Evolutionary conservation across 2,329 filamentous ascomycete species (phyloP).

Genomic region (Chaetothyriales sp.): DNA sequence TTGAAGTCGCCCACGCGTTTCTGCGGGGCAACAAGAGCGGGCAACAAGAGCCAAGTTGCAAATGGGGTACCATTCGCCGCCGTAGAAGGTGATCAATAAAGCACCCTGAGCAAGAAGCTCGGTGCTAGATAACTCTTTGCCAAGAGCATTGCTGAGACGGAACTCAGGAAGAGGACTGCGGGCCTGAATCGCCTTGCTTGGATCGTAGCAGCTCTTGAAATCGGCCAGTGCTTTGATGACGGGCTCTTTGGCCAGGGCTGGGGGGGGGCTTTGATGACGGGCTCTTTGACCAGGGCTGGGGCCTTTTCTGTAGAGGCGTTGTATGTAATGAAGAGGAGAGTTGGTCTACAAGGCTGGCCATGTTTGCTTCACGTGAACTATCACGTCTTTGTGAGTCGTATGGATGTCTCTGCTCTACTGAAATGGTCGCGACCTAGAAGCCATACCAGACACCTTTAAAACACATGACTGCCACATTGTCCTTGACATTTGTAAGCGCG

Average conservation of each 20-base stretch:
- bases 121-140: slow-evolving; percentile 22
- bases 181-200: slow-evolving; percentile 21
- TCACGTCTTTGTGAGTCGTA: no score
- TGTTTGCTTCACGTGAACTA: no score
- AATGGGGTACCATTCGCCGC: slow-evolving; percentile 35
- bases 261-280: not conserved
- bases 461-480: no score
- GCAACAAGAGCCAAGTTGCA: slow-evolving; percentile 30
- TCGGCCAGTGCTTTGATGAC: not conserved
- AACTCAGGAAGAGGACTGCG: slow-evolving; percentile 26
- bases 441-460: no score
- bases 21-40: slow-evolving; percentile 25
- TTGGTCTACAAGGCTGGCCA: no score
- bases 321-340: not conserved
- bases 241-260: not conserved
- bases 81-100: slow-evolving; percentile 35
- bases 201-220: no score
- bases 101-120: slow-evolving; percentile 23
- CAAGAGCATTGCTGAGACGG: slow-evolving; percentile 24
- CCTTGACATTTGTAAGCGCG: no score
- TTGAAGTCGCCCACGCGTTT: slow-evolving; percentile 3
- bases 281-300: not conserved
- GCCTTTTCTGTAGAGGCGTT: not conserved
- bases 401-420: no score
- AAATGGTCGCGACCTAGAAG: no score